These are phyloP conservation scores for Cryoendolithus antarcticus DNA, from an alignment of 2,329 filamentous ascomycete species.

Conservation along the genomic window DNA sequence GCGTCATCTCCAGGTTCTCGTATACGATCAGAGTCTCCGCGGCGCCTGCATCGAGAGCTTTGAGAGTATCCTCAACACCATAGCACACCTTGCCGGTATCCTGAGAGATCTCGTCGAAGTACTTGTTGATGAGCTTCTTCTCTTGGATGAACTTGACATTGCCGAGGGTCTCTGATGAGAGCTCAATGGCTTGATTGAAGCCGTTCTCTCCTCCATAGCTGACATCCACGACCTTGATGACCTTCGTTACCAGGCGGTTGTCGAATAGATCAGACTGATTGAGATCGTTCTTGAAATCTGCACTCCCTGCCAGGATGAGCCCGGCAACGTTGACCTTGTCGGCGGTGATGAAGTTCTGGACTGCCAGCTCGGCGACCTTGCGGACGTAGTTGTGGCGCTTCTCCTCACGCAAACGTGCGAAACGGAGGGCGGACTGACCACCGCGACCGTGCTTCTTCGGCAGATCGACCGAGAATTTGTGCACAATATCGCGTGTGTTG, in stretches of 20 bases:
- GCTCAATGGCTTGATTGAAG: slow-evolving; percentile 97
- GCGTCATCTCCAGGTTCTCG: slow-evolving; percentile 90
- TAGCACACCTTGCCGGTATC: slow-evolving; percentile 97
- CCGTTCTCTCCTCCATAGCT: slow-evolving; percentile 98
- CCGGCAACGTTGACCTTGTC: slow-evolving; percentile 98
- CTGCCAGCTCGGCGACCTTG: slow-evolving; percentile 93
- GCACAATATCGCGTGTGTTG: slow-evolving; percentile 90
- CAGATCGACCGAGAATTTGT: slow-evolving; percentile 97
- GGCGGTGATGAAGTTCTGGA: slow-evolving; percentile 96
- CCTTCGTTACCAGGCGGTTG: slow-evolving; percentile 77
- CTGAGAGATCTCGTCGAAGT: slow-evolving; percentile 98
- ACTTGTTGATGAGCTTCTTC: slow-evolving; percentile 98
- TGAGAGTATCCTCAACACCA: slow-evolving; percentile 93
- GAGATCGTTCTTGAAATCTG: slow-evolving; percentile 98
- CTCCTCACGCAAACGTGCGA: slow-evolving; percentile 96
- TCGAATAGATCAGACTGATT: slow-evolving; percentile 98
- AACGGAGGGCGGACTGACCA: slow-evolving; percentile 99
- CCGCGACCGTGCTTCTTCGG: slow-evolving; percentile 99
- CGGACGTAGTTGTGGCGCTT: slow-evolving; percentile 99
- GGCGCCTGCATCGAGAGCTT: slow-evolving; percentile 89
- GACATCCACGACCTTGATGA: slow-evolving; percentile 98
- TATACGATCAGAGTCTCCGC: slow-evolving; percentile 92
- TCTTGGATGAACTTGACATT: slow-evolving; percentile 99
- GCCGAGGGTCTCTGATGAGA: slow-evolving; percentile 86
- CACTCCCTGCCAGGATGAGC: slow-evolving; percentile 87